Percentiles rank a stretch among this genome's conserved stretches.
Conservation (phyloP, 2,329 filamentous ascomycete genomes). For the Botrytis porri region DNA sequence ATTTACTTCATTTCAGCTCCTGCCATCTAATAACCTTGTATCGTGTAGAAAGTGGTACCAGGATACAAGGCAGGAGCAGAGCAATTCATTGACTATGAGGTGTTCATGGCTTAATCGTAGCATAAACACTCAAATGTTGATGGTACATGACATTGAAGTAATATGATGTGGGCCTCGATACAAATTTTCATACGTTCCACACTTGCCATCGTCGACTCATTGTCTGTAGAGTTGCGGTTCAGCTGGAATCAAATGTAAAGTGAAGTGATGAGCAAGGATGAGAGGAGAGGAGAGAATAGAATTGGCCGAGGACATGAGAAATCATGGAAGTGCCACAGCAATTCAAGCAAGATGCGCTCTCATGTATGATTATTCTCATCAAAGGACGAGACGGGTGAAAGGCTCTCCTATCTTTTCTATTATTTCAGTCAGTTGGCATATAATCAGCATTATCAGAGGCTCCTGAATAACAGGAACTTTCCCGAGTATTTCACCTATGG, state of each 20-base stretch:
- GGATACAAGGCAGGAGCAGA: slow-evolving; percentile 73
- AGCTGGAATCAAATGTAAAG: neutral
- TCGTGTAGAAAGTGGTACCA: slow-evolving; percentile 50
- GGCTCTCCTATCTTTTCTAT: neutral
- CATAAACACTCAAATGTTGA: slow-evolving; percentile 28
- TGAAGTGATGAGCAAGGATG: neutral
- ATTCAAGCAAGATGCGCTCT: neutral
- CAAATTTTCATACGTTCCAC: neutral
- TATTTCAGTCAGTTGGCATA: neutral
- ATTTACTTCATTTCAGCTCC: slow-evolving; percentile 45
- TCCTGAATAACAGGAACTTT: neutral
- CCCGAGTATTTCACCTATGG: neutral
- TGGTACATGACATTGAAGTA: slow-evolving; percentile 20
- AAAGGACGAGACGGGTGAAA: too few relatives aligned
- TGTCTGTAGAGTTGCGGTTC: neutral
- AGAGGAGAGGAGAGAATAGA: neutral
- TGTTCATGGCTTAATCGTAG: slow-evolving; percentile 34
- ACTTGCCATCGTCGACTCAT: neutral
- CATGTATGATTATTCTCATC: neutral
- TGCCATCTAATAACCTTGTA: slow-evolving; percentile 69
- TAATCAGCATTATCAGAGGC: neutral
- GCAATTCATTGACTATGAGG: slow-evolving; percentile 42
- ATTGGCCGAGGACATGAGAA: neutral
- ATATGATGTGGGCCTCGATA: neutral
- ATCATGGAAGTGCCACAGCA: neutral